Base-by-base conservation (phyloP, 1,284 basidiomycete species). In the Irpex lacteus region DNA sequence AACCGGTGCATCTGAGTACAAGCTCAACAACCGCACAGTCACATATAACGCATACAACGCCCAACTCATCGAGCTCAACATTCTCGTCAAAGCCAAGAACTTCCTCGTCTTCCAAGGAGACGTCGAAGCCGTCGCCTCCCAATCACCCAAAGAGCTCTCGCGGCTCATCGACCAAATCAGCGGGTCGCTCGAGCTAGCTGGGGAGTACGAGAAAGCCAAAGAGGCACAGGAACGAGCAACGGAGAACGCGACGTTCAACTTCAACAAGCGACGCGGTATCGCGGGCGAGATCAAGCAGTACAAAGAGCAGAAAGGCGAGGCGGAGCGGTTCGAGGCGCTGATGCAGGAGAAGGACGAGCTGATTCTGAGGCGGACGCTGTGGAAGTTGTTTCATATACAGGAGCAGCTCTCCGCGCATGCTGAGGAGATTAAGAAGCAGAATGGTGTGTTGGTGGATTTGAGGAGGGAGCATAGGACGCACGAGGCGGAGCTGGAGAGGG, bases 71-170 rank as follows among this genome's bases (percentile, higher is more conserved):
- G 82, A 85, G 26, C 95, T 97, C 77, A 98, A 98, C 74, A 95
- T 99, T 72, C 92, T 99, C 63, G 96, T 99, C 74, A 98, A 98
- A 78, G 98, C 98, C 19, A 98, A 98, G 80, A 99, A 99, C 81
- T 99, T 99, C 74, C 89, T 99, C 62, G 98, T 99, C n/a, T 99
- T 99, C 79, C 96, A 98, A 76, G 98, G 98, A 62, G 98, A 99
- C 74, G 98, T 99, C 47, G 98, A 99, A 78, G 94, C 95, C 2
- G 94, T 99, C 56, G 98, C 98, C 0, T 95, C 94, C 6, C 98
- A 99, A 73, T 96, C 94, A 1, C 87, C 96, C 7, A 91, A 90
- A 69, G 95, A 98, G 69, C 86, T 99, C 21, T 88, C 96, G 1
- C 85, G 87, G 44, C 87, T 99, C 54, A 92, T 99, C 59, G 98